These are phyloP conservation scores for Pilatotrama ljubarskyi DNA, from an alignment of 768 basidiomycete genomes.

Conservation along the genomic window DNA sequence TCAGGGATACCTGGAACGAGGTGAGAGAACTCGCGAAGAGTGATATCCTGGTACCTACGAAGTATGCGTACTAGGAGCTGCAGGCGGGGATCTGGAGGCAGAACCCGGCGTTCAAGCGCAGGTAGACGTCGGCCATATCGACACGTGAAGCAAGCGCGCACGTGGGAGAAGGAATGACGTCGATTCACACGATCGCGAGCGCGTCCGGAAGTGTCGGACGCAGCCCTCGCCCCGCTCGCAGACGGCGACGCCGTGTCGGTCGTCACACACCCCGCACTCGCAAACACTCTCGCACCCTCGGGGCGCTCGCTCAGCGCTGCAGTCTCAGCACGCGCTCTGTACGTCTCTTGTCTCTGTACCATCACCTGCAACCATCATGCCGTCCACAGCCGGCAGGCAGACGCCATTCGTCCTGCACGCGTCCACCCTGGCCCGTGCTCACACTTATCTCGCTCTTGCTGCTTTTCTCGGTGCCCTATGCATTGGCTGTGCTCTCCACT, in stretches of 20 bases:
- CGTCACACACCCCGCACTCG: background rate
- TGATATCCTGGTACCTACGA: too few species aligned
- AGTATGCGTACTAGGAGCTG: too few species aligned
- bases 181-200: too few species aligned
- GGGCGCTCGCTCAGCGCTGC: too few species aligned
- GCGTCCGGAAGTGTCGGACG: background rate
- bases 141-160: too few species aligned
- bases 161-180: too few species aligned
- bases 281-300: too few species aligned
- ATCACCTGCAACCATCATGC: background rate
- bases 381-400: background rate
- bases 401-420: slow-evolving; percentile 20
- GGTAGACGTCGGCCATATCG: too few species aligned
- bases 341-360: background rate
- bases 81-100: background rate
- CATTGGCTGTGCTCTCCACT: slow-evolving; percentile 71
- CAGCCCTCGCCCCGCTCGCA: too few species aligned
- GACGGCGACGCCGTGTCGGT: background rate
- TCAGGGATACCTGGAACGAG: slow-evolving; percentile 52
- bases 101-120: background rate
- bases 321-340: background rate
- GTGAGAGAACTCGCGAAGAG: too few species aligned
- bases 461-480: slow-evolving; percentile 69
- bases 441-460: slow-evolving; percentile 62
- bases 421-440: slow-evolving; percentile 51